phyloP scores from a whole-genome alignment of 73 alveolate species.

The Symbiodinium natans region DNA sequence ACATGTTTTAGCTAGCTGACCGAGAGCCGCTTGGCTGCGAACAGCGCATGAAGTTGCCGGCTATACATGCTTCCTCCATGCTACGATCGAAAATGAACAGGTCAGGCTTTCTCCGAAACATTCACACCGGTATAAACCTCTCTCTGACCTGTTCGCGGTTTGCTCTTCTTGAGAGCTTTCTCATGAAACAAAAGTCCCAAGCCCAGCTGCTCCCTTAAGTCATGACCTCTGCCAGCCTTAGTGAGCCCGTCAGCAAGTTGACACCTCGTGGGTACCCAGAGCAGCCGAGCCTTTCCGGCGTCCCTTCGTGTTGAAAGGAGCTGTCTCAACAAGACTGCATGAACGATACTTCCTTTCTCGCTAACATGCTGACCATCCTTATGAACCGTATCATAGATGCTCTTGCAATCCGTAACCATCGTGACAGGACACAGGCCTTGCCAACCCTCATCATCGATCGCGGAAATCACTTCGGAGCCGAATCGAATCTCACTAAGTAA shows the following conservation, averaged over 20 bases:
- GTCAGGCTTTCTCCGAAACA: no score
- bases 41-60: no score
- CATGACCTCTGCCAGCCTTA: not conserved
- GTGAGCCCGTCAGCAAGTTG: constrained; percentile 5
- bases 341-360: not conserved
- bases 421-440: no score
- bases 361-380: no score
- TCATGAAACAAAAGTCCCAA: not conserved
- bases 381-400: not conserved
- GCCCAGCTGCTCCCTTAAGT: not conserved
- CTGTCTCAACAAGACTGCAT: not conserved
- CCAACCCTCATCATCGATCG: not conserved
- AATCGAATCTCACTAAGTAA: not conserved
- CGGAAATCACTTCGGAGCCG: not conserved
- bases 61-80: no score
- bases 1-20: no score
- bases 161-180: no score
- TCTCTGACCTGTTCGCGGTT: no score
- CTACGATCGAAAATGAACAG: no score
- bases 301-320: not conserved
- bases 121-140: no score
- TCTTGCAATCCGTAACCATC: not conserved
- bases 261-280: no score
- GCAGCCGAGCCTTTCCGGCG: not conserved
- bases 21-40: no score